Evolutionary conservation across 2,329 filamentous ascomycete species (phyloP), one percentile per base, ranked within the genome.

Genomic region (Botrytis squamosa): DNA sequence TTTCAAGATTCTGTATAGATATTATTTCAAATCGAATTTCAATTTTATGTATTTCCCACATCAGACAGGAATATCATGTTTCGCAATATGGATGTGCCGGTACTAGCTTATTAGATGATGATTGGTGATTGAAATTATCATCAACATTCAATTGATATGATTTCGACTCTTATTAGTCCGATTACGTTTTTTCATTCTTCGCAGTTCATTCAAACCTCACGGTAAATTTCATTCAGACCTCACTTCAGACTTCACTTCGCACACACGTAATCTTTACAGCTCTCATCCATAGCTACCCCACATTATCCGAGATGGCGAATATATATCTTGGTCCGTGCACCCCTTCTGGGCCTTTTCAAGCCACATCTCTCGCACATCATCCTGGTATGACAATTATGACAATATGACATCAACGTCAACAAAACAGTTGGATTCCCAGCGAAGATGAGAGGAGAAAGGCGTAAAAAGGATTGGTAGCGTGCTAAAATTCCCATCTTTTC

Each of bases 341-440:
- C n/a, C 6, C 12, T 16, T 25, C 10, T 62, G 5, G 22, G 5
- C 46, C 16, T 55, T 40, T n/a, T 55, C 65, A 67, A 67, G 65
- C 65, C 65, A 67, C 65, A 67, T 64, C 40, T 33, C 25, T 40
- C 40, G 62, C 62, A 44, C 38, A 63, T 20, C 14, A 42, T 42
- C 25, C 60, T 29, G 52, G 52, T 9, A 29, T 55, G 52, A 63
- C 44, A 66, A 68, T 68, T 9, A 40, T 68, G 33, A 49, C 46
- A 52, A 38, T 29, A 68, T 68, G 66, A 68, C 66, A 68, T 68
- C 66, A 68, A 57, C 49, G 38, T 52, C n/a, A 38, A 63, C 38
- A n/a, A 63, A 63, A 63, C 60, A 63, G 14, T n/a, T 63, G 60
- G 25, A 57, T 57, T 57, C n/a, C 14, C 9, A 29, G n/a, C 18